These are phyloP conservation scores for Epichloe coenophiala DNA, from an alignment of 2,329 filamentous ascomycete genomes.

Conservation along the genomic window DNA sequence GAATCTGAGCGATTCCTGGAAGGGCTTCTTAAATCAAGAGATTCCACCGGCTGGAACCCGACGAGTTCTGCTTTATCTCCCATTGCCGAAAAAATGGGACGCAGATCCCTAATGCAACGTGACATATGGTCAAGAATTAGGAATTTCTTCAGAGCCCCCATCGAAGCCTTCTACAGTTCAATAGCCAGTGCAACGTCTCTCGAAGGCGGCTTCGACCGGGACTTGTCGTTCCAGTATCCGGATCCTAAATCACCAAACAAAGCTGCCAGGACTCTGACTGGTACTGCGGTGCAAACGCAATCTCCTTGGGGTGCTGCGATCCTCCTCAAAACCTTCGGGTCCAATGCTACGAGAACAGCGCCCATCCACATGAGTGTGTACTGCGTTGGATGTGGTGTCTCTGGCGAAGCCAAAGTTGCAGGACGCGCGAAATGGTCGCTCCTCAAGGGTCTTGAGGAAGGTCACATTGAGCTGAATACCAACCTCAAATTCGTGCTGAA, in stretches of 20 bases:
- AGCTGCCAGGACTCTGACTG: background rate
- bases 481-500: conserved; percentile 14
- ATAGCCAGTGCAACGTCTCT: conserved; percentile 4
- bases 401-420: conserved; percentile 1
- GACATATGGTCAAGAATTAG: conserved; percentile 2
- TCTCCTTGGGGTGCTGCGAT: conserved; percentile 4
- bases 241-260: conserved; percentile 2
- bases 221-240: conserved; percentile 11
- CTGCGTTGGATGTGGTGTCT: conserved; percentile 4
- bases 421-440: conserved; percentile 5
- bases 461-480: conserved; percentile 5
- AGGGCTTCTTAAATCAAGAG: background rate
- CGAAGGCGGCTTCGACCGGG: conserved; percentile 6
- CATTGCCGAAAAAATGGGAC: background rate
- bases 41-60: background rate
- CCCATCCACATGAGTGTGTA: background rate
- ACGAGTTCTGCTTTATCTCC: background rate
- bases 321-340: conserved; percentile 1
- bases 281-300: background rate
- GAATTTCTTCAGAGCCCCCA: background rate
- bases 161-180: background rate
- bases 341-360: background rate
- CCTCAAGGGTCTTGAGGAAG: conserved; percentile 11
- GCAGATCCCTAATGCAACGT: conserved; percentile 3
- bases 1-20: conserved; percentile 8